Percentiles rank a stretch among this genome's conserved stretches.
Conservation (phyloP, 306 rosid species). For the Castanea crenata region DNA sequence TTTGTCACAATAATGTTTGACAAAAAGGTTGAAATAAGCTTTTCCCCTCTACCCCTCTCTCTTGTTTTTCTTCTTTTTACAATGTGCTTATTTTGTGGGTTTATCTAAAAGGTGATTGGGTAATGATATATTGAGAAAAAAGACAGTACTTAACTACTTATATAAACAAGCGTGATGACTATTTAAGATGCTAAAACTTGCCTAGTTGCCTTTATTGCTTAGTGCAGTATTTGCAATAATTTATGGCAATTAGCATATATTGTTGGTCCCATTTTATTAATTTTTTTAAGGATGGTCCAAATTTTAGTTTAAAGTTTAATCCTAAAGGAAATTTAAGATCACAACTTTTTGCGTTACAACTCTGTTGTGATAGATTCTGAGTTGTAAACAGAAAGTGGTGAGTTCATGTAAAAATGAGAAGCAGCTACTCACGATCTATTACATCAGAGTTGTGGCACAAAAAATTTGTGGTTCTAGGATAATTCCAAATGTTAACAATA, state of each 20-base stretch:
- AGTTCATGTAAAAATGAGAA: no score
- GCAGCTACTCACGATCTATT: rapidly evolving
- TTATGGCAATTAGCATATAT: no score
- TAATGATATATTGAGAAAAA: neutral
- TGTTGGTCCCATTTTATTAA: no score
- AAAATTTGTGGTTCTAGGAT: no score
- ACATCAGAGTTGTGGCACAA: no score
- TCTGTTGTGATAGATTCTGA: no score
- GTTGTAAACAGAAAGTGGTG: no score
- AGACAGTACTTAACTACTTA: neutral
- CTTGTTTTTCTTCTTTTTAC: neutral
- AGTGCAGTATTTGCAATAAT: neutral
- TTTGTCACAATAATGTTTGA: conserved; percentile 29
- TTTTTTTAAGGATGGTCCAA: no score
- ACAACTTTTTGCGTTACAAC: no score
- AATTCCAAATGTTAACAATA: no score
- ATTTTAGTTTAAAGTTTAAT: no score
- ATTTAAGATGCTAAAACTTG: neutral
- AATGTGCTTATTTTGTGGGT: neutral
- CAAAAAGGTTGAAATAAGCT: conserved; percentile 23
- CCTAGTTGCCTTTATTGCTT: neutral
- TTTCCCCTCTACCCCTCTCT: conserved; percentile 1
- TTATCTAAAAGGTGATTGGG: neutral
- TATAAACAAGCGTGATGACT: neutral
- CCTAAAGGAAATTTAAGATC: no score